Base-by-base conservation (phyloP, 192 early-diverging fungal genomes). In the Rhizophagus sp. region DNA sequence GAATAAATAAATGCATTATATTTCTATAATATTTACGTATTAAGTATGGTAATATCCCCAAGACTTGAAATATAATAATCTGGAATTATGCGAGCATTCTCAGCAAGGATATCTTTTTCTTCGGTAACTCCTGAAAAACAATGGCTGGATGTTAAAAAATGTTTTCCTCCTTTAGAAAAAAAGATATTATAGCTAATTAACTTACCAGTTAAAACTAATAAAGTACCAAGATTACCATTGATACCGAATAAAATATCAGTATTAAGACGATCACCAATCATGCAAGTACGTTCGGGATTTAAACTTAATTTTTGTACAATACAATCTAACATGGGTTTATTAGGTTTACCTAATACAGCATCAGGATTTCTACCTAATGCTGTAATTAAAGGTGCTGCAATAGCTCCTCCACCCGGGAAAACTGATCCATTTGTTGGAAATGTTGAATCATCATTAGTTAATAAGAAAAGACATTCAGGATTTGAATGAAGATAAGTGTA, bases 161-260 rank as follows among this genome's bases (percentile, higher is more conserved):
- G 0, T 41, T 41, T 7, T 8, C 7, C 39, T 5, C 6, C 7
- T 39, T 39, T 8, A 50, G 30, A 19, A 30, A 7, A 73, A 15
- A 13, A 50, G 13, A 50, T 17, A 17, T 17, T 19, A 52, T 4
- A 50, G 24, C 11, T 70, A 7, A 41, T 47, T 67, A 9, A 47
- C n/a, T 24, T 73, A 88, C 96, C 97, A 10, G 97, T 97, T 84
- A 99, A 87, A 33, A 98, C 97, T 72, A 95, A 90, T 75, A 99
- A 84, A 0, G 98, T 99, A 66, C 87, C 89, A 41, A 96, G 82
- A n/a, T 93, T 92, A 78, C 96, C 96, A 24, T 90, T 81, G 68
- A 92, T 91, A 47, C 98, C 98, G 86, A 99, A 99, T 41, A 90
- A 90, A 80, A 99, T 97, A 84, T 99, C 98, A 4, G 98, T 99